phyloP scores from a whole-genome alignment of 2,329 filamentous ascomycete genomes.

The Anthostomella pinea region DNA sequence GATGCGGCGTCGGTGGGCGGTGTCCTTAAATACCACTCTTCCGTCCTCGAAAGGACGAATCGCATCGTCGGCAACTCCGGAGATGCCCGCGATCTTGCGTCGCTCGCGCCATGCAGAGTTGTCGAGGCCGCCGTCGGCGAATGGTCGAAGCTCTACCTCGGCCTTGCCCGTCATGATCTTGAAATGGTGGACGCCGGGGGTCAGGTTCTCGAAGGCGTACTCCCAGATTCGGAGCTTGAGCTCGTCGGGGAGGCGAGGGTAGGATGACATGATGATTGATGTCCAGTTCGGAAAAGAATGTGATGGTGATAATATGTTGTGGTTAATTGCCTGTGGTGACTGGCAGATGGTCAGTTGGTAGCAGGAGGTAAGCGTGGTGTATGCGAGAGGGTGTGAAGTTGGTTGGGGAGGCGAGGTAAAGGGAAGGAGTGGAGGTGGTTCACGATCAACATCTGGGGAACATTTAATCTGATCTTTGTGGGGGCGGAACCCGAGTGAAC shows the following conservation, averaged over 20 bases:
- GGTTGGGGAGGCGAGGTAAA: no score
- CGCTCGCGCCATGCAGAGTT: conserved; percentile 20
- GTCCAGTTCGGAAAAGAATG: neutral
- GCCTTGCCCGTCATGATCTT: neutral
- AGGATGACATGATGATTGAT: conserved; percentile 6
- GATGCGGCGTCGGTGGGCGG: neutral
- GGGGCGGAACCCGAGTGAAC: no score
- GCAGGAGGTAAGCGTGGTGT: no score
- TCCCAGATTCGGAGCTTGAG: conserved; percentile 25
- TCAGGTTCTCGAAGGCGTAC: neutral
- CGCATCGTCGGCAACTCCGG: conserved; percentile 1
- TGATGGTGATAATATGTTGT: neutral
- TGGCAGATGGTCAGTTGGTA: no score
- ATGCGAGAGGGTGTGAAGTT: no score
- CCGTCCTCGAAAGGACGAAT: neutral
- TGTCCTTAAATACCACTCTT: neutral
- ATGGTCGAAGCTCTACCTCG: neutral
- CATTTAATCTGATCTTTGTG: no score
- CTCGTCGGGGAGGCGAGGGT: conserved; percentile 20
- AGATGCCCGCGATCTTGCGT: neutral
- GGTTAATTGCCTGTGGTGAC: neutral
- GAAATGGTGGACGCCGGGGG: conserved; percentile 21
- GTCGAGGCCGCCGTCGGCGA: conserved; percentile 1
- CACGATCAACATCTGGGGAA: no score
- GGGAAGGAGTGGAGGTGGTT: no score